Percentiles rank a stretch among this genome's conserved stretches.
Evolutionary conservation across 1,284 basidiomycete species (phyloP).

Genomic region (Fomitiporia mediterranea): DNA sequence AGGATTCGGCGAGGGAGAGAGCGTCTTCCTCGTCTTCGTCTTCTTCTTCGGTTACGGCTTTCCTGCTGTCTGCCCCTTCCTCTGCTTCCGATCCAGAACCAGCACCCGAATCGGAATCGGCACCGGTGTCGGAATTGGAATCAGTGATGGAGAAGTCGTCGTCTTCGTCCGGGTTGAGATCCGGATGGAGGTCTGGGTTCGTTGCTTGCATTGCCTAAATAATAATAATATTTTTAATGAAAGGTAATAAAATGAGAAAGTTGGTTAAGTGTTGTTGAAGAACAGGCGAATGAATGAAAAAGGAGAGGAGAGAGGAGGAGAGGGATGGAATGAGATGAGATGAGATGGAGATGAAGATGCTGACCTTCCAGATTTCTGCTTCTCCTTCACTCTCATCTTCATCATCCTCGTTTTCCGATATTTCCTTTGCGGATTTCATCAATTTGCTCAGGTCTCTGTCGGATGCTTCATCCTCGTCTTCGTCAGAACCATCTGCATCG

Average conservation of each 20-base stretch:
- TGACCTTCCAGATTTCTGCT: conserved; percentile 81
- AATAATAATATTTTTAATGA: too few relatives aligned
- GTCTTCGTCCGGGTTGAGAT: conserved; percentile 43
- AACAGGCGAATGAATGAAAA: too few relatives aligned
- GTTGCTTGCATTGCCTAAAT: conserved; percentile 81
- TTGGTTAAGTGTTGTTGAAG: too few relatives aligned
- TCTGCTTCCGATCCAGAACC: conserved; percentile 29
- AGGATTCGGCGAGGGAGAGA: conserved; percentile 58
- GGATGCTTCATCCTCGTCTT: conserved; percentile 26
- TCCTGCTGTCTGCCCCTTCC: conserved; percentile 30
- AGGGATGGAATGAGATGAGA: conserved; percentile 1
- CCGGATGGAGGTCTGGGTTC: conserved; percentile 52
- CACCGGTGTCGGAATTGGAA: conserved; percentile 32
- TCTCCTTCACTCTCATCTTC: conserved; percentile 46
- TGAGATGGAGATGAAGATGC: conserved; percentile 21
- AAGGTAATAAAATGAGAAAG: too few relatives aligned
- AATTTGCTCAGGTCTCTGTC: too few relatives aligned
- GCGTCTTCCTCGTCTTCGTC: conserved; percentile 32
- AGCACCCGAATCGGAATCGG: conserved; percentile 28
- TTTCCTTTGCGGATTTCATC: conserved; percentile 27
- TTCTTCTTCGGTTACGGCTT: conserved; percentile 29
- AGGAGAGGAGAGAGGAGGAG: neutral
- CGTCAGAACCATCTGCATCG: conserved; percentile 36
- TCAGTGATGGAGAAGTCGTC: conserved; percentile 31
- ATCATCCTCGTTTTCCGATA: conserved; percentile 26